A percentile compares a stretch with the other conserved stretches of the same genome.
These are phyloP conservation scores for Corrigiola litoralis DNA, from an alignment of 179 eudicot species.

Conservation along the genomic window DNA sequence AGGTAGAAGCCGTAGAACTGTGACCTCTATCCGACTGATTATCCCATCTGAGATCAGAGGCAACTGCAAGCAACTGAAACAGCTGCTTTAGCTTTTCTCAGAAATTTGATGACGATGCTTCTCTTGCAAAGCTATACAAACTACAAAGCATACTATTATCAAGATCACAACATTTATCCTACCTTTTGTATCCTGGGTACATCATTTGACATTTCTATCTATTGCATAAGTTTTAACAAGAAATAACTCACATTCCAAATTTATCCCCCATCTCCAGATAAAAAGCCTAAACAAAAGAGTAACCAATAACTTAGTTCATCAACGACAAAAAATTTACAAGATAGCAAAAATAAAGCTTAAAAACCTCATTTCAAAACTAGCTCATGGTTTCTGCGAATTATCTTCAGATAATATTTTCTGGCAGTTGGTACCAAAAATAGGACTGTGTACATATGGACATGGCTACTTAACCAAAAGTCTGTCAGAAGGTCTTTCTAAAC, in stretches of 20 bases:
- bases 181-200: neutral
- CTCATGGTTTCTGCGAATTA: neutral
- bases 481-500: neutral
- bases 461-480: neutral
- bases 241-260: neutral
- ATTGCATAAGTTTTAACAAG: too few species aligned
- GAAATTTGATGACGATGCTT: too few species aligned
- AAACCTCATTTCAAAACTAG: neutral
- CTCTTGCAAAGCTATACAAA: too few species aligned
- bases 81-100: too few species aligned
- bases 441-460: neutral
- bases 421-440: slow-evolving; percentile 6
- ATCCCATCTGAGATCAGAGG: too few species aligned
- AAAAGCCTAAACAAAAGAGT: neutral
- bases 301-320: neutral
- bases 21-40: too few species aligned
- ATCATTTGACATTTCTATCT: neutral
- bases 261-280: neutral
- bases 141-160: too few species aligned
- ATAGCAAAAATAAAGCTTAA: neutral
- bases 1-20: too few species aligned
- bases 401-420: neutral
- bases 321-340: neutral
- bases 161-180: neutral
- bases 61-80: too few species aligned